phyloP scores from a whole-genome alignment of 2,329 filamentous ascomycete genomes.

The Penicillium sp. region DNA sequence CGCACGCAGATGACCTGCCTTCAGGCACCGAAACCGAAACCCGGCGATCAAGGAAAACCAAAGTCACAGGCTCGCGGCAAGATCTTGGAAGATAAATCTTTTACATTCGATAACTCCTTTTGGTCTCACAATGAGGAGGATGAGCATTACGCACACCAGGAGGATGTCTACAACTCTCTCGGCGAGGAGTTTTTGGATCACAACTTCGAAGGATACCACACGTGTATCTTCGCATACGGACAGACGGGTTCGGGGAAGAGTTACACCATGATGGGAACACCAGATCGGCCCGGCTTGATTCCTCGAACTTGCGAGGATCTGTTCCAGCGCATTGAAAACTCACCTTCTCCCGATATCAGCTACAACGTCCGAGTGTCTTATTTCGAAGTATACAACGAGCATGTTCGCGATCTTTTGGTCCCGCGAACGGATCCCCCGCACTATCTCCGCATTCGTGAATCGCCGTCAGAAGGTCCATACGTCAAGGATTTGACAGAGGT shows the following conservation, averaged over 20 bases:
- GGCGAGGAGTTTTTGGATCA: slow-evolving; percentile 97
- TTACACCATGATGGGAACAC: slow-evolving; percentile 94
- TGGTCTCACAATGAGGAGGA: slow-evolving; percentile 86
- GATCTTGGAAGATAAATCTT: slow-evolving; percentile 80
- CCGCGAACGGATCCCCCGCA: slow-evolving; percentile 77
- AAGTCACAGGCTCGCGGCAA: slow-evolving; percentile 66
- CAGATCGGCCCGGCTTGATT: slow-evolving; percentile 85
- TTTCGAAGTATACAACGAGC: slow-evolving; percentile 99
- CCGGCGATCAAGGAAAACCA: slow-evolving; percentile 52
- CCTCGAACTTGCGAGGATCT: slow-evolving; percentile 94
- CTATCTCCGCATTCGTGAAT: slow-evolving; percentile 96
- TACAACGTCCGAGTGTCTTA: slow-evolving; percentile 98
- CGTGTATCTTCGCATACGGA: slow-evolving; percentile 97
- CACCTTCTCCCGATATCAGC: slow-evolving; percentile 85
- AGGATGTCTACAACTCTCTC: slow-evolving; percentile 88
- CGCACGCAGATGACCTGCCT: slow-evolving; percentile 81
- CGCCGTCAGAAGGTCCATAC: slow-evolving; percentile 90
- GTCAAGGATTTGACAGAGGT: slow-evolving; percentile 95
- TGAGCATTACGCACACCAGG: slow-evolving; percentile 84
- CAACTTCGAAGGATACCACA: slow-evolving; percentile 99
- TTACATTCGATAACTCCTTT: slow-evolving; percentile 97
- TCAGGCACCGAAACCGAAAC: slow-evolving; percentile 62
- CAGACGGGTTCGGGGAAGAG: slow-evolving; percentile 97
- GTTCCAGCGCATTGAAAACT: slow-evolving; percentile 85
- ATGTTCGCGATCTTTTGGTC: slow-evolving; percentile 88